Conservation (phyloP, 768 basidiomycete species). For the Lactarius quietus region DNA sequence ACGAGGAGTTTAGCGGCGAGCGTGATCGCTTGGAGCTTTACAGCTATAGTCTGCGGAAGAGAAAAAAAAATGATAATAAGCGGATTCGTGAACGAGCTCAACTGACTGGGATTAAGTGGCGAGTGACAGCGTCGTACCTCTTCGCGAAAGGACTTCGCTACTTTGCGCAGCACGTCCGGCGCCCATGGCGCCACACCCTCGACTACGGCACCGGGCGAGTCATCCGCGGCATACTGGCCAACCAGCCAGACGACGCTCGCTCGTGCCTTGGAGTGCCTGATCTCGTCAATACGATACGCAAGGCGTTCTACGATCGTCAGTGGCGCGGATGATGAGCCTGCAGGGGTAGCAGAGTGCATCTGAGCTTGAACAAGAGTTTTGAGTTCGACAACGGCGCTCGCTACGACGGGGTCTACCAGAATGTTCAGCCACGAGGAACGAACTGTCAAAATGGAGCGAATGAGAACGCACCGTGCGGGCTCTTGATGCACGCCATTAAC, state of each 20-base stretch:
- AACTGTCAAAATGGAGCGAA: not conserved
- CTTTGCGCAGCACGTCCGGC: slow-evolving; percentile 83
- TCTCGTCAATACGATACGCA: slow-evolving; percentile 72
- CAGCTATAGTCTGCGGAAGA: slow-evolving; percentile 49
- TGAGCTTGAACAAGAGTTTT: slow-evolving; percentile 79
- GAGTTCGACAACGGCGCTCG: slow-evolving; percentile 78
- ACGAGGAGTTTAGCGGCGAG: slow-evolving; percentile 84
- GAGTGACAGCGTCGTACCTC: slow-evolving; percentile 49
- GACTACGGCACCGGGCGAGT: slow-evolving; percentile 35
- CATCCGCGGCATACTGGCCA: slow-evolving; percentile 75
- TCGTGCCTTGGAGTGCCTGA: slow-evolving; percentile 73
- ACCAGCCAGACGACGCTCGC: slow-evolving; percentile 93
- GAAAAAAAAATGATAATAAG: not conserved
- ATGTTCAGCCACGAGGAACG: not conserved
- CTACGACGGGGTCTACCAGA: slow-evolving; percentile 66
- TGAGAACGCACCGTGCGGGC: slow-evolving; percentile 48
- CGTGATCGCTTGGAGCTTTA: slow-evolving; percentile 81
- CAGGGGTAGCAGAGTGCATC: slow-evolving; percentile 37
- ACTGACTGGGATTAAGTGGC: not conserved
- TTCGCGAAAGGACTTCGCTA: slow-evolving; percentile 62
- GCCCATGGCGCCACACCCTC: slow-evolving; percentile 74
- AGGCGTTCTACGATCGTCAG: slow-evolving; percentile 73
- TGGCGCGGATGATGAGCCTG: slow-evolving; percentile 34
- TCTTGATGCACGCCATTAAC: slow-evolving; percentile 78
- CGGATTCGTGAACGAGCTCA: not conserved